Base-by-base conservation (phyloP, 1,284 basidiomycete species). In the Rhodotorula sp. region DNA sequence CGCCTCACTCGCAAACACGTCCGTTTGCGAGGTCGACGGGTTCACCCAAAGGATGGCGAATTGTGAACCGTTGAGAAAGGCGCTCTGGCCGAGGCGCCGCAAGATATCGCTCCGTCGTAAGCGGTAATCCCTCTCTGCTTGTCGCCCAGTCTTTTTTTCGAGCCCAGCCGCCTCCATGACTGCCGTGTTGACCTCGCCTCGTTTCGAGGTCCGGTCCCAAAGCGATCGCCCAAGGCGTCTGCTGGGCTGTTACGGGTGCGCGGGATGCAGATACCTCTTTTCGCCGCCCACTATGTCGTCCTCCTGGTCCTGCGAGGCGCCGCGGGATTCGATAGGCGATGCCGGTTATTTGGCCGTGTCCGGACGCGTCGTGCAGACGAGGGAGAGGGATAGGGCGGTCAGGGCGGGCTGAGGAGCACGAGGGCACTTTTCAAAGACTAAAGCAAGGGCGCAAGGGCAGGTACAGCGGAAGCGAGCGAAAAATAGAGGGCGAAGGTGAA, bases 41-140 rank as follows among this genome's bases (percentile, higher is more conserved):
- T 81, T 81, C 64, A 85, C 82, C 79, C 82, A 83, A 62, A 84
- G 77, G 69, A 85, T 82, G 65, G 84, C 82, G 76, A 84, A 85
- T 70, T 85, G 84, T 29, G 80, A 81, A 24, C 84, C 84, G 75
- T 84, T 84, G 80, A 84, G 83, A 77, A 81, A 81, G 4, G 80
- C 80, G 19, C 80, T 78, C 74, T 81, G 80, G 70, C 84, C 84
- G 24, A 85, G 80, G 0, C 81, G 79, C 44, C 83, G 81, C 2
- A 85, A 79, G 67, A 85, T 64, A 15, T 27, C 20, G 47, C 32
- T 32, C 17, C 62, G 53, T 2, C 30, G 24, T 10, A 19, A 27
- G 44, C 49, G 54, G 34, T 56, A 56, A 46, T n/a, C n/a, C 8
- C 51, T 22, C 17, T 49, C 48, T 17, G n/a, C 32, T 17, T 39